Evolutionary conservation across 805 yeast species (phyloP).

Genomic region (Priceomyces castillae): DNA sequence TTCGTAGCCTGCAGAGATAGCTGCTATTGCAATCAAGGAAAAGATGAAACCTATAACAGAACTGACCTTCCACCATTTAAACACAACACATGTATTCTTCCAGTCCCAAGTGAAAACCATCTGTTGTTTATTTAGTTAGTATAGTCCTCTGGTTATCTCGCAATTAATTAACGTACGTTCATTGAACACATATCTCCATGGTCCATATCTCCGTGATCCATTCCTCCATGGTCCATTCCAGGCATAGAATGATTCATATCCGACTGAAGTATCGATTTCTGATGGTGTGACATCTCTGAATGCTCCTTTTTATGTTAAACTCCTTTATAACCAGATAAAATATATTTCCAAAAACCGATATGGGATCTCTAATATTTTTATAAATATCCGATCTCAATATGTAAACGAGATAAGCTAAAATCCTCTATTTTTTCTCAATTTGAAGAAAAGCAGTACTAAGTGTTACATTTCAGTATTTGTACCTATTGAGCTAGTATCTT

Average conservation of each 20-base stretch:
- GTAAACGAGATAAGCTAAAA: too few species aligned
- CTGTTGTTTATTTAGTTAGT: slow-evolving; percentile 11
- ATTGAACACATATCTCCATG: slow-evolving; percentile 47
- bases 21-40: slow-evolving; percentile 48
- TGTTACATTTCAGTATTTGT: too few species aligned
- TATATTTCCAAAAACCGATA: too few species aligned
- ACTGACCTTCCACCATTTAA: slow-evolving; percentile 76
- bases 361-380: too few species aligned
- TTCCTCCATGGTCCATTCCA: slow-evolving; percentile 14
- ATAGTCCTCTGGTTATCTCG: background rate
- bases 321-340: too few species aligned
- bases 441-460: too few species aligned
- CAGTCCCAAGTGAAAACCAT: slow-evolving; percentile 83
- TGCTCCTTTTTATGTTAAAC: too few species aligned
- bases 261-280: background rate
- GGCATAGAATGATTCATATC: slow-evolving; percentile 22
- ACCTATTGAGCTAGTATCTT: too few species aligned
- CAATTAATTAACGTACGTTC: slow-evolving; percentile 37
- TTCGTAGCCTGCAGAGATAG: slow-evolving; percentile 60
- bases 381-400: too few species aligned
- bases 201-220: slow-evolving; percentile 18
- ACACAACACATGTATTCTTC: slow-evolving; percentile 67
- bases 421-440: too few species aligned
- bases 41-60: slow-evolving; percentile 49
- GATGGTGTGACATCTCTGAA: too few species aligned